Evolutionary conservation across 2,329 filamentous ascomycete genomes (phyloP).

Genomic region (Alternaria sp.): DNA sequence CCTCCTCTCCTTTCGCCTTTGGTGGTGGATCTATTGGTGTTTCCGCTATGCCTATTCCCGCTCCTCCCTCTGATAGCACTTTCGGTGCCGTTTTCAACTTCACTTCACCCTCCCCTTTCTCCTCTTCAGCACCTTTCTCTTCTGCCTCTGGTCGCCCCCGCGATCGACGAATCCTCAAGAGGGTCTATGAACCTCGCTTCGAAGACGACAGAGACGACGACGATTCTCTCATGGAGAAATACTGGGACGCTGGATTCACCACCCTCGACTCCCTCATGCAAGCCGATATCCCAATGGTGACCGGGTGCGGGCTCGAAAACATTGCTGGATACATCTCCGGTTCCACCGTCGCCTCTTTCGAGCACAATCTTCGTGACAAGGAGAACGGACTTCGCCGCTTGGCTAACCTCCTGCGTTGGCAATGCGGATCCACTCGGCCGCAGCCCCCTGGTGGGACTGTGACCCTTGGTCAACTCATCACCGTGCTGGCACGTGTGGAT

Average conservation of each 20-base stretch:
- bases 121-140: neutral
- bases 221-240: neutral
- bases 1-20: neutral
- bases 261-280: neutral
- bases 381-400: slow-evolving; percentile 1
- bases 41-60: neutral
- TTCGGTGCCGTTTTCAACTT: neutral
- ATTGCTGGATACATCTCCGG: slow-evolving; percentile 3
- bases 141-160: neutral
- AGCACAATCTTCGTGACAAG: neutral
- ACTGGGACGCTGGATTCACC: neutral
- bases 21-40: neutral
- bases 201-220: neutral
- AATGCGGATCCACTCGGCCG: neutral
- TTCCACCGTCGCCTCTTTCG: slow-evolving; percentile 6
- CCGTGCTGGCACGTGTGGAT: neutral
- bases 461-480: neutral
- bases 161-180: neutral
- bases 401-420: slow-evolving; percentile 8
- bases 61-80: neutral
- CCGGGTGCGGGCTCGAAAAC: neutral
- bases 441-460: slow-evolving; percentile 9
- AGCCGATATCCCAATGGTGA: neutral
- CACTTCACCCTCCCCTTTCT: neutral
- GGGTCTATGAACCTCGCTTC: neutral